Conservation (phyloP, 2,329 filamentous ascomycete genomes). For the Penicillium sp. region DNA sequence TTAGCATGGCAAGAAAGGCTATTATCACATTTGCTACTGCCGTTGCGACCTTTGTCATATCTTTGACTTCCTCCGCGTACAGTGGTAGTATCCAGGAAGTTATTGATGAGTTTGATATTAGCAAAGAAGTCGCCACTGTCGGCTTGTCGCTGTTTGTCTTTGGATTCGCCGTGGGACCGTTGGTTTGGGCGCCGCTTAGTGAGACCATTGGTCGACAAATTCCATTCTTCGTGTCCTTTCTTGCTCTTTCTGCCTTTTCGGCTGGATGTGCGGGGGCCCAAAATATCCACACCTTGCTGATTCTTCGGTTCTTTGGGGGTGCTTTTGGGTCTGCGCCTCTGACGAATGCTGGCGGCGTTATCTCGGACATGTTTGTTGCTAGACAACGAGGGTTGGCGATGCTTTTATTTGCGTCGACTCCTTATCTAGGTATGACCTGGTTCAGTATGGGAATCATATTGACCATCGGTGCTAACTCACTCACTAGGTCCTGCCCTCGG, state of each 20-base stretch:
- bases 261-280: slow-evolving; percentile 57
- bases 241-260: slow-evolving; percentile 56
- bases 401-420: slow-evolving; percentile 60
- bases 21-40: slow-evolving; percentile 39
- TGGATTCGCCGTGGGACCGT: slow-evolving; percentile 39
- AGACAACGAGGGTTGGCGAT: slow-evolving; percentile 56
- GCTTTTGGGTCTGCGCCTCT: slow-evolving; percentile 58
- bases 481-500: slow-evolving; percentile 59
- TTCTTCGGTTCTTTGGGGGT: slow-evolving; percentile 65
- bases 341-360: slow-evolving; percentile 43
- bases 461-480: background rate
- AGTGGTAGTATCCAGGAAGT: slow-evolving; percentile 38
- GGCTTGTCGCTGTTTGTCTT: slow-evolving; percentile 29
- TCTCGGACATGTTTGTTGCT: slow-evolving; percentile 58
- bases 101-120: background rate
- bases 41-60: slow-evolving; percentile 43
- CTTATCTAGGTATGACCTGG: slow-evolving; percentile 55
- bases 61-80: slow-evolving; percentile 46
- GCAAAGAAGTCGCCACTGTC: background rate
- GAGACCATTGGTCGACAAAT: slow-evolving; percentile 23
- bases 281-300: slow-evolving; percentile 57
- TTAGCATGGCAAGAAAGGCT: slow-evolving; percentile 39
- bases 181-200: slow-evolving; percentile 35
- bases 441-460: no score
- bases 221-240: slow-evolving; percentile 17